Conservation (phyloP, 2,329 filamentous ascomycete genomes). For the Sporothrix curviconia region DNA sequence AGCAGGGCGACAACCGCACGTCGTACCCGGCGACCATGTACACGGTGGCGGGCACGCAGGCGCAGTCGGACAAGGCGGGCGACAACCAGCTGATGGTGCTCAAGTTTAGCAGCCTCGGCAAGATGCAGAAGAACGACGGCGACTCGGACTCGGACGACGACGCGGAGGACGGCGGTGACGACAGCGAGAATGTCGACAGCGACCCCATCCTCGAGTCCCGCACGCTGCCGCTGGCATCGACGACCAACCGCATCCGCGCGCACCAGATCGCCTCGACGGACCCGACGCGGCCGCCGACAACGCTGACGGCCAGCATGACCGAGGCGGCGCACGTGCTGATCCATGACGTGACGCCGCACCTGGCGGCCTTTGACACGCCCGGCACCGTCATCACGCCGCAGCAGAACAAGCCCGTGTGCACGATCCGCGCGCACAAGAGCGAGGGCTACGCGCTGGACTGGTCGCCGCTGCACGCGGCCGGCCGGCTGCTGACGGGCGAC, state of each 20-base stretch:
- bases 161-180: conserved; percentile 57
- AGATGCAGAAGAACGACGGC: conserved; percentile 58
- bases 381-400: conserved; percentile 72
- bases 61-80: conserved; percentile 63
- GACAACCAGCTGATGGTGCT: conserved; percentile 95
- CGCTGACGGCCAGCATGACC: conserved; percentile 84
- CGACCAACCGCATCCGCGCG: conserved; percentile 87
- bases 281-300: conserved; percentile 64
- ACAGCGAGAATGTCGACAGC: conserved; percentile 66
- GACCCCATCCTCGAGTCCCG: conserved; percentile 94
- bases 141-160: conserved; percentile 61
- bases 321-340: conserved; percentile 85
- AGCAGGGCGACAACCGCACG: conserved; percentile 79
- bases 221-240: conserved; percentile 76
- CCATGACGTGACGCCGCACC: conserved; percentile 87
- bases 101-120: conserved; percentile 87
- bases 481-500: conserved; percentile 87
- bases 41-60: conserved; percentile 89
- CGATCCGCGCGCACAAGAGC: conserved; percentile 80
- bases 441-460: conserved; percentile 98
- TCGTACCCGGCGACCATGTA: conserved; percentile 96
- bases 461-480: conserved; percentile 73
- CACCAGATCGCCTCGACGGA: conserved; percentile 72
- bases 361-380: conserved; percentile 82
- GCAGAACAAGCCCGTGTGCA: conserved; percentile 82